Percentiles rank a stretch among this genome's conserved stretches.
Conservation (phyloP, 2,329 filamentous ascomycete genomes). For the Chaetomium globosum region DNA sequence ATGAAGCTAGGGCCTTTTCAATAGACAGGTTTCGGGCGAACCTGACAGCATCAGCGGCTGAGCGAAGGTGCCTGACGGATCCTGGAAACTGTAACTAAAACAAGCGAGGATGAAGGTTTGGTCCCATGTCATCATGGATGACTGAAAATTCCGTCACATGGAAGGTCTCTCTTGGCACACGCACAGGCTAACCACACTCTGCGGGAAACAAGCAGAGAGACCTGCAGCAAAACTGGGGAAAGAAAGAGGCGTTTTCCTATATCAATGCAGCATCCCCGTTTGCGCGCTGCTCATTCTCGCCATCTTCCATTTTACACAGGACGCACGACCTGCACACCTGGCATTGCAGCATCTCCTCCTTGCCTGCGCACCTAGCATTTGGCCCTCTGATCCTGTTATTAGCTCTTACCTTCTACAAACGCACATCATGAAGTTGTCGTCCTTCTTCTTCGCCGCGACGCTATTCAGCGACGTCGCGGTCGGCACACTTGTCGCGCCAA, state of each 20-base stretch:
- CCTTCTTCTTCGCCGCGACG: constrained; percentile 27
- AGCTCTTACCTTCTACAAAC: not conserved
- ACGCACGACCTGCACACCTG: not conserved
- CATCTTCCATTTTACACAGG: not conserved
- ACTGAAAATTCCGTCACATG: not conserved
- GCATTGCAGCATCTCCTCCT: not conserved
- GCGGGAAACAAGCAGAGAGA: not conserved
- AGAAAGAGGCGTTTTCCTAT: not conserved
- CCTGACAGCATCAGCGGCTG: no score
- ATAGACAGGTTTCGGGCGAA: not conserved
- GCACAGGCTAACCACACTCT: not conserved
- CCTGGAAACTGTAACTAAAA: not conserved
- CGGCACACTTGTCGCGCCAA: constrained; percentile 35
- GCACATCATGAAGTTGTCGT: constrained; percentile 26
- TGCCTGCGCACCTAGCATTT: constrained; percentile 1
- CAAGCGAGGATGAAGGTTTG: not conserved
- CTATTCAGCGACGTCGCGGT: constrained; percentile 32
- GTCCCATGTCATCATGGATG: not conserved
- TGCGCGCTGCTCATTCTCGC: not conserved
- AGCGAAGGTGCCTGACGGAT: not conserved
- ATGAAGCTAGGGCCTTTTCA: not conserved
- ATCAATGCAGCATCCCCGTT: not conserved
- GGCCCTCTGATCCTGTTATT: not conserved
- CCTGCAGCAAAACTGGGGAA: not conserved
- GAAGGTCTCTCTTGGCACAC: constrained; percentile 16